A percentile compares a stretch with the other conserved stretches of the same genome.
phyloP scores from a whole-genome alignment of 1,284 basidiomycete genomes.

The Agaricales sp. region DNA sequence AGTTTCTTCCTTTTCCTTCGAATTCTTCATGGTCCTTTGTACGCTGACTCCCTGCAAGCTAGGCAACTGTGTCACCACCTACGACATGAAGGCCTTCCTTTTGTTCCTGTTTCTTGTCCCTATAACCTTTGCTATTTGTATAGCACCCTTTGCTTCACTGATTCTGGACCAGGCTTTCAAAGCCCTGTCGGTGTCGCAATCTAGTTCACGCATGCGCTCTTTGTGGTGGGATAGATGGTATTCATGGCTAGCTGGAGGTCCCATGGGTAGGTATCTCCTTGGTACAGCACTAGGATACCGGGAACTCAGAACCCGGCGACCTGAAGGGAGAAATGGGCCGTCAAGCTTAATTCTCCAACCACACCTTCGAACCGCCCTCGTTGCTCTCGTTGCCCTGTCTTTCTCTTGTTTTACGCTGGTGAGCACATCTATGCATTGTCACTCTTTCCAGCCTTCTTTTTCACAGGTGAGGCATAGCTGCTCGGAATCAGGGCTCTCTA shows the following conservation, averaged over 20 bases:
- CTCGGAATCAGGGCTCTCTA: neutral
- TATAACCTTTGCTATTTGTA: constrained; percentile 20
- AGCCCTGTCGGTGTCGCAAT: constrained; percentile 25
- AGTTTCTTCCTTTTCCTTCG: constrained; percentile 8
- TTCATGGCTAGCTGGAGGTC: neutral
- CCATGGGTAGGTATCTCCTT: neutral
- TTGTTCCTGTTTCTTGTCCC: constrained; percentile 26
- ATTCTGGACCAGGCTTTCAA: constrained; percentile 21
- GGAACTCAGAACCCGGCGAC: no score
- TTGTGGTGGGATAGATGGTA: constrained; percentile 35
- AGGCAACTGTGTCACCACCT: constrained; percentile 37
- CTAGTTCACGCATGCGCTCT: constrained; percentile 21
- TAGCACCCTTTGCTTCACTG: constrained; percentile 22
- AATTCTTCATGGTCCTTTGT: constrained; percentile 4
- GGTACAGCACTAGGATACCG: neutral
- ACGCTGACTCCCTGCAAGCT: constrained; percentile 23
- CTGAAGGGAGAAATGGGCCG: no score
- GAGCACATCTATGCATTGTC: no score
- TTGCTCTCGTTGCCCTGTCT: neutral
- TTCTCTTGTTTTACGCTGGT: no score
- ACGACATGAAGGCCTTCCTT: constrained; percentile 32
- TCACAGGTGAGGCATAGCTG: neutral
- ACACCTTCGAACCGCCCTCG: neutral
- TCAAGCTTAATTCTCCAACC: neutral
- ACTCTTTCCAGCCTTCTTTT: no score